Conservation (phyloP, 768 basidiomycete genomes). For the Leucogyrophana mollusca region DNA sequence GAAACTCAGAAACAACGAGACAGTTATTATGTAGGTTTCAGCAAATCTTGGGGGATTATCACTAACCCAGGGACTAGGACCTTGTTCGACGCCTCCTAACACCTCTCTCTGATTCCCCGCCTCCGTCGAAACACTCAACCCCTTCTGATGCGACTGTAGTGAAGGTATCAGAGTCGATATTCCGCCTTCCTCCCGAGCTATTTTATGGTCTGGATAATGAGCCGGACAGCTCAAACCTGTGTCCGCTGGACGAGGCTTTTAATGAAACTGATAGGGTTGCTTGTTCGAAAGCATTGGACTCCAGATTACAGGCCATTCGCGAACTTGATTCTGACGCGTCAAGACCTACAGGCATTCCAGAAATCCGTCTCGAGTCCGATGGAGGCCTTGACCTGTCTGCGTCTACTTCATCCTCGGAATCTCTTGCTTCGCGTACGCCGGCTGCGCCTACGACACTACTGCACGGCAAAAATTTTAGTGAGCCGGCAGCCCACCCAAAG, state of each 20-base stretch:
- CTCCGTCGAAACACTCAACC: conserved; percentile 38
- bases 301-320: conserved; percentile 48
- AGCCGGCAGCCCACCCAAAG: conserved; percentile 50
- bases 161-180: conserved; percentile 53
- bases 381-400: conserved; percentile 10
- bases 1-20: conserved; percentile 62
- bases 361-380: conserved; percentile 38
- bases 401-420: conserved; percentile 37
- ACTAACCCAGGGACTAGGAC: conserved; percentile 43
- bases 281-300: conserved; percentile 52
- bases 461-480: conserved; percentile 42
- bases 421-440: conserved; percentile 22
- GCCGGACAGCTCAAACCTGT: conserved; percentile 40
- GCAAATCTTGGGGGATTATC: not conserved
- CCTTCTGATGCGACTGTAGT: conserved; percentile 48
- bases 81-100: conserved; percentile 63
- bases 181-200: conserved; percentile 49
- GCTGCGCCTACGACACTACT: conserved; percentile 43
- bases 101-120: conserved; percentile 46
- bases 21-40: conserved; percentile 63
- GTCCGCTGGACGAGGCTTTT: conserved; percentile 51
- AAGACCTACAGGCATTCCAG: conserved; percentile 32
- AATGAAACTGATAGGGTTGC: conserved; percentile 45
- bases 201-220: conserved; percentile 52
- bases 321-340: conserved; percentile 19